Base-by-base conservation (phyloP, 2,329 filamentous ascomycete genomes). In the Blastomyces emzantsi region DNA sequence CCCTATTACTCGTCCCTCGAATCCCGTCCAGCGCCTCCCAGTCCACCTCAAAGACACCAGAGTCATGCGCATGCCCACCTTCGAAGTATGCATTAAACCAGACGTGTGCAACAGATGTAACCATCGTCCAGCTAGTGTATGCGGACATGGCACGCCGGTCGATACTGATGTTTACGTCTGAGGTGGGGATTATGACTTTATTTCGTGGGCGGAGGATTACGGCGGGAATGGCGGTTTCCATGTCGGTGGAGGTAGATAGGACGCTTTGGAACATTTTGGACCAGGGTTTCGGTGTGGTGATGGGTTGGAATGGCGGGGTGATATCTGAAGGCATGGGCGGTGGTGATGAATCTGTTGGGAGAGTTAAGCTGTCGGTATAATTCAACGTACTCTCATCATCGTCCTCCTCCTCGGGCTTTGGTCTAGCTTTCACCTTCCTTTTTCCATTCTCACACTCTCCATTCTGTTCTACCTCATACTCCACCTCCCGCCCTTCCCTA, bases 61-160 rank as follows among this genome's bases (percentile, higher is more conserved):
- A 89, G 54, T 87, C 82, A 59, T 89, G 82, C 0, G 90, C 81
- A 19, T 80, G 77, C 30, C 89, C 90, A 55, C 92, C 92, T 77
- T 97, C 94, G 70, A 97, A 97, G 76, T 87, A 97, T 1, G 87
- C 81, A 72, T 99, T 99, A 80, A 97, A 96, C 94, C 94, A 99
- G 19, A 96, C 90, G 71, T 97, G 93, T 0, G 92, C 92, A 11
- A 97, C 87, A 0, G 92, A 87, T 0, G 93, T 96, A 3, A 97
- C 91, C 87, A 97, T 90, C 0, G 90, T 92, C 68, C 90, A 84
- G 0, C 91, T 89, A 7, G 83, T 83, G 70, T 89, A 90, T 4
- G 85, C 83, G 1, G 89, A 86, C 2, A 89, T 87, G 70, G 92
- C 96, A 45, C 92, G 86, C 8, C 91, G 85, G 77, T 97, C 92